Evolutionary conservation across 1,284 basidiomycete genomes (phyloP).

Genomic region (Ustilago sp.): DNA sequence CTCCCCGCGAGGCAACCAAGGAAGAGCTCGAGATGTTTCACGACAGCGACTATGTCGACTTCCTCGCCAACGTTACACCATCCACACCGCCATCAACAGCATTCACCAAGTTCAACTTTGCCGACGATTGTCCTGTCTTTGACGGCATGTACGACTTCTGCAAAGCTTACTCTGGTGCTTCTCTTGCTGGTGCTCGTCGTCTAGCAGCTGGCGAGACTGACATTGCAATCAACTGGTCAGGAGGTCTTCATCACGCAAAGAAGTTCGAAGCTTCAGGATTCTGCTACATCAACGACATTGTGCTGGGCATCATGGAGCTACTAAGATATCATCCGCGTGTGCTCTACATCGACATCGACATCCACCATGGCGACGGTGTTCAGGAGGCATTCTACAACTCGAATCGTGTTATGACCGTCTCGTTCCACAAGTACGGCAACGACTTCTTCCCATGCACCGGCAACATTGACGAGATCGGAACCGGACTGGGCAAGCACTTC

Average conservation of each 20-base stretch:
- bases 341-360: conserved; percentile 97
- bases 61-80: conserved; percentile 77
- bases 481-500: conserved; percentile 85
- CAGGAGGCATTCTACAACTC: conserved; percentile 99
- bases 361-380: conserved; percentile 98
- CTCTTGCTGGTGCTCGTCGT: conserved; percentile 78
- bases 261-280: conserved; percentile 96
- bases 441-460: conserved; percentile 82
- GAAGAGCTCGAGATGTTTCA: conserved; percentile 92
- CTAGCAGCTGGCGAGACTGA: conserved; percentile 79
- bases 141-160: conserved; percentile 70
- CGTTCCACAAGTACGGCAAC: conserved; percentile 98
- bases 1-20: conserved; percentile 86
- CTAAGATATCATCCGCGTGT: conserved; percentile 80
- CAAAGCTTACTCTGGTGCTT: conserved; percentile 71
- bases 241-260: conserved; percentile 97
- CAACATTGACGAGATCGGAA: conserved; percentile 66
- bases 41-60: conserved; percentile 92
- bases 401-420: conserved; percentile 97
- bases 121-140: conserved; percentile 69
- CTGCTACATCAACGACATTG: conserved; percentile 91
- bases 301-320: conserved; percentile 66
- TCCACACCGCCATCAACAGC: conserved; percentile 60
- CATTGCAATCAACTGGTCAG: conserved; percentile 97
- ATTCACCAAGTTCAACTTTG: conserved; percentile 69